Conservation (phyloP, 1,284 basidiomycete genomes). For the Rhodofomes roseus region DNA sequence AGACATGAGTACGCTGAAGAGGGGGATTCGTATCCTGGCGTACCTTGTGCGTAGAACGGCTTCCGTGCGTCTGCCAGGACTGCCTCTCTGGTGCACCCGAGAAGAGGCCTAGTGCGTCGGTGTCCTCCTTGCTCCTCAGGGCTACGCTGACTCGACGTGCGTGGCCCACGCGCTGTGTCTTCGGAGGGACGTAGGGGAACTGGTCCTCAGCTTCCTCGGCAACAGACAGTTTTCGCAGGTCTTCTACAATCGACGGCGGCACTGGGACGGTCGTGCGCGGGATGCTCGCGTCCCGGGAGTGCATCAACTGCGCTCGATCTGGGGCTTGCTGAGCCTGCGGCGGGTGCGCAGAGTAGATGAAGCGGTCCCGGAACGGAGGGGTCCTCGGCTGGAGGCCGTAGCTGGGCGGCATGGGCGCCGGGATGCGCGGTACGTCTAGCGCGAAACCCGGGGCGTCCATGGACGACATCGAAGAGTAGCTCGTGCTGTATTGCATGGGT, state of each 20-base stretch:
- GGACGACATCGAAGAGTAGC: background rate
- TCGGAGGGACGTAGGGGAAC: slow-evolving; percentile 24
- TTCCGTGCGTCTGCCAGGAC: slow-evolving; percentile 22
- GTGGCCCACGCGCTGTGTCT: slow-evolving; percentile 22
- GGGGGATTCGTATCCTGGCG: slow-evolving; percentile 1
- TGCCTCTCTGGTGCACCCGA: slow-evolving; percentile 4
- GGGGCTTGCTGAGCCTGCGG: background rate
- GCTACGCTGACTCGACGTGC: slow-evolving; percentile 27
- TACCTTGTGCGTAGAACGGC: slow-evolving; percentile 16
- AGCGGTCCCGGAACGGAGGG: background rate
- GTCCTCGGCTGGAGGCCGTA: background rate
- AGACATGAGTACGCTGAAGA: no score
- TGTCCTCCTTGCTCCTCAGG: slow-evolving; percentile 25
- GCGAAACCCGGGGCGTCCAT: background rate
- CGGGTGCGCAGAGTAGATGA: slow-evolving; percentile 1
- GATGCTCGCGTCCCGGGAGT: background rate
- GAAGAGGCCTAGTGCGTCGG: slow-evolving; percentile 22
- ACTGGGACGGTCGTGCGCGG: background rate
- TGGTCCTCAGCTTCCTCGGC: slow-evolving; percentile 9
- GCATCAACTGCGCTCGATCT: background rate
- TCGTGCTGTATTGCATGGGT: background rate
- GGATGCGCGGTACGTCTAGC: background rate
- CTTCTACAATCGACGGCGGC: background rate
- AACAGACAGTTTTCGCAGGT: background rate
- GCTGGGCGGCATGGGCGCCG: background rate